Evolutionary conservation across 1,139 yeast species (phyloP), one percentile per base, ranked within the genome.

Genomic region (Saccharomyces hybrid): DNA sequence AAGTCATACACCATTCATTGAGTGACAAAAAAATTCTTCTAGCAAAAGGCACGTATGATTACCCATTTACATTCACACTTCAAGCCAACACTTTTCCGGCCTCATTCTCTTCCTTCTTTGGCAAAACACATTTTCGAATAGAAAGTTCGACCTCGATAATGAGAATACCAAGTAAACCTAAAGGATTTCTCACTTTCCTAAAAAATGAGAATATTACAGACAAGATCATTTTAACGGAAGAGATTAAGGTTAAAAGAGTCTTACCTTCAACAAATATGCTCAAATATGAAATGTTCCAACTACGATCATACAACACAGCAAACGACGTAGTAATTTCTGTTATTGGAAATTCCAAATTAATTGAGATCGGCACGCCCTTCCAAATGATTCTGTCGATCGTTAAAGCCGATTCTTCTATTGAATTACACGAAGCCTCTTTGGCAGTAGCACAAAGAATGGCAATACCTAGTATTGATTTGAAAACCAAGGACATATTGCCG

Each of bases 121-220:
- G 68, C 3, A 56, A 61, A 6, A 61, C 64, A 4, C 47, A 47
- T 8, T 64, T 63, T 50, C 46, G 67, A 34, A 49, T 64, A 14
- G 68, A 64, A 48, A 55, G 61, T 47, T 51, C 49, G 11, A 49
- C 57, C n/a, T 52, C 60, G 8, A 50, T 61, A 23, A 51, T 56
- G 48, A 51, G 42, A 20, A 46, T 50, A 27, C 32, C 48, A 52
- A 42, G 14, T 26, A 46, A 32, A 16, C 44, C 44, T 11, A 38
- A 38, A 38, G 11, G 11, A 0, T 16, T 38, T 16, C 23, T 38
- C 47, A 44, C 5, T 2, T 34, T 27, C 7, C 26, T 25, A n/a
- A 53, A 51, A 47, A 53, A 50, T 52, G 51, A 31, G 13, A 34
- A 32, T 29, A 50, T 34, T 41, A 53, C 47, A 44, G 67, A 63